These are phyloP conservation scores for Haplosporangium sp. DNA, from an alignment of 371 early-diverging fungal species.

Conservation along the genomic window DNA sequence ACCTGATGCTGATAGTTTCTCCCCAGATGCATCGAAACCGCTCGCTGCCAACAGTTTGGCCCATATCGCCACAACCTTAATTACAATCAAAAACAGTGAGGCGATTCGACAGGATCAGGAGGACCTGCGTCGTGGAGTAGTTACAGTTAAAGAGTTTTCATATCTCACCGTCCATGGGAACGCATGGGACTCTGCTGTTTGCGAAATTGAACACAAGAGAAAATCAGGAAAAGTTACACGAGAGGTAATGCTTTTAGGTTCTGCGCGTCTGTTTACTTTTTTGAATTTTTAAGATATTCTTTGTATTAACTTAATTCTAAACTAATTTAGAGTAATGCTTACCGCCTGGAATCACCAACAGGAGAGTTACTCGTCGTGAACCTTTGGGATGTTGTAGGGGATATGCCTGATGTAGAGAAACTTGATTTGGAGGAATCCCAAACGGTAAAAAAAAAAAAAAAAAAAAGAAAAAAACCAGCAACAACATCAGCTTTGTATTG, in stretches of 20 bases:
- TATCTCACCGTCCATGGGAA: slow-evolving; percentile 40
- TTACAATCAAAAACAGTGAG: slow-evolving; percentile 34
- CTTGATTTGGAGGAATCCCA: slow-evolving; percentile 46
- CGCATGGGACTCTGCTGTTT: slow-evolving; percentile 50
- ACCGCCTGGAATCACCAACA: slow-evolving; percentile 35
- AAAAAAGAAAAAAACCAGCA: too few species aligned
- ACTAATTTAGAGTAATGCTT: slow-evolving; percentile 31
- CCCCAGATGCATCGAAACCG: slow-evolving; percentile 41
- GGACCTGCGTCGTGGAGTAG: slow-evolving; percentile 33
- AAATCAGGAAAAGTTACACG: slow-evolving; percentile 57
- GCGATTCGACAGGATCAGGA: slow-evolving; percentile 45
- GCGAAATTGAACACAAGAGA: slow-evolving; percentile 58
- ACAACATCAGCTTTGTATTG: too few species aligned
- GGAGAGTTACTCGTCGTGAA: slow-evolving; percentile 43
- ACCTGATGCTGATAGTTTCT: slow-evolving; percentile 44
- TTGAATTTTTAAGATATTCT: too few species aligned
- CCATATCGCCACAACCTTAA: slow-evolving; percentile 43
- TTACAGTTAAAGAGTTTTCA: slow-evolving; percentile 33
- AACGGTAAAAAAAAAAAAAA: slow-evolving; percentile 38
- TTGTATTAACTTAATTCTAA: background rate
- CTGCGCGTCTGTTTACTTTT: background rate
- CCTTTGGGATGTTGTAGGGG: slow-evolving; percentile 52
- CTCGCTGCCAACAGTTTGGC: slow-evolving; percentile 43
- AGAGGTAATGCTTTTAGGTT: slow-evolving; percentile 40
- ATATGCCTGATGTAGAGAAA: slow-evolving; percentile 46